A percentile compares a stretch with the other conserved stretches of the same genome.
Conservation (phyloP, 495 filamentous ascomycete genomes). For the Penicillium verhagenii region DNA sequence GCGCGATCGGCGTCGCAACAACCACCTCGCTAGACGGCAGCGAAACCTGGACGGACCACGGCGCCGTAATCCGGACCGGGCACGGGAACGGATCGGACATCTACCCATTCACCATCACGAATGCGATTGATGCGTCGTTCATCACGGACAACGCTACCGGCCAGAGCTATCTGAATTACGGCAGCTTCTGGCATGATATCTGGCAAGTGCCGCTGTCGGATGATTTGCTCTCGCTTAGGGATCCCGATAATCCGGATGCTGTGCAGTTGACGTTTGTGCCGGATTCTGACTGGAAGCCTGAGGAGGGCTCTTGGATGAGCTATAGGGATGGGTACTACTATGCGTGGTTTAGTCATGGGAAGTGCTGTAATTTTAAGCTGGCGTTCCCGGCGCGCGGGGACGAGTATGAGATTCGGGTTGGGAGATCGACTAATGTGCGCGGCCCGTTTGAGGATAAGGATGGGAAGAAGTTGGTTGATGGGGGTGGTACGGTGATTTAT, state of each 20-base stretch:
- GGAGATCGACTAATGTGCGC: conserved; percentile 32
- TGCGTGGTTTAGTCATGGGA: conserved; percentile 66
- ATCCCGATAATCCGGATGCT: conserved; percentile 41
- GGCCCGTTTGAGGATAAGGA: conserved; percentile 46
- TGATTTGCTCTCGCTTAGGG: conserved; percentile 39
- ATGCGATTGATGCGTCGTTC: conserved; percentile 72
- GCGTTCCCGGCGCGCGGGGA: conserved; percentile 50
- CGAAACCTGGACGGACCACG: conserved; percentile 56
- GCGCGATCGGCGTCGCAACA: conserved; percentile 70
- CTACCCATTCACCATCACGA: conserved; percentile 54
- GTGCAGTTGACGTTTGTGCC: conserved; percentile 45
- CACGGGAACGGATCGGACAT: conserved; percentile 39
- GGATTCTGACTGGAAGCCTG: conserved; percentile 35
- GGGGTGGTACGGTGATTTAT: conserved; percentile 46
- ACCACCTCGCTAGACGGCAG: conserved; percentile 51
- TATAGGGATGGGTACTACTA: conserved; percentile 62
- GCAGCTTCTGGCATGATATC: conserved; percentile 72
- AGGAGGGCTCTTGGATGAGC: conserved; percentile 64
- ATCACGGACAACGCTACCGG: conserved; percentile 44
- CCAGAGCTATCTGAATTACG: conserved; percentile 61
- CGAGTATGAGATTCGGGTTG: conserved; percentile 60
- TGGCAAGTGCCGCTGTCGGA: conserved; percentile 59
- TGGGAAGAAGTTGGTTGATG: conserved; percentile 27
- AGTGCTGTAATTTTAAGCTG: conserved; percentile 60
- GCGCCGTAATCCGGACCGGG: conserved; percentile 42